Evolutionary conservation across 2,329 filamentous ascomycete species (phyloP).

Genomic region (Ramularia endophylla): DNA sequence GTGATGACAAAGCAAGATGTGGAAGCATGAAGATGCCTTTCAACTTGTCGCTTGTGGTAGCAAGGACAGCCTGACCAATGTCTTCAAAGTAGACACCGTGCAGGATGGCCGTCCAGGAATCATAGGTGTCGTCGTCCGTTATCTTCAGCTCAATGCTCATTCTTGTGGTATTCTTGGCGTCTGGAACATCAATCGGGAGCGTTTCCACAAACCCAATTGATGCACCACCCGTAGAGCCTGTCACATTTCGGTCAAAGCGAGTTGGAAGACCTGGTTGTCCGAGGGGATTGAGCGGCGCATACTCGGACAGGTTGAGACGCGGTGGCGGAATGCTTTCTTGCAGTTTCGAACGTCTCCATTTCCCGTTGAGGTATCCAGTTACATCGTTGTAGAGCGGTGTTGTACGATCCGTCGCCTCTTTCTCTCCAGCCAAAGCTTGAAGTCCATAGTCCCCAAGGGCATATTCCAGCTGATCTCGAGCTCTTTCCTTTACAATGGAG

Average conservation of each 20-base stretch:
- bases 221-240: conserved; percentile 63
- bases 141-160: conserved; percentile 65
- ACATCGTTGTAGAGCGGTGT: conserved; percentile 70
- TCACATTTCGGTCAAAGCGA: conserved; percentile 74
- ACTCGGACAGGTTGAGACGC: conserved; percentile 45
- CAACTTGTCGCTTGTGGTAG: conserved; percentile 87
- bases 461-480: conserved; percentile 49
- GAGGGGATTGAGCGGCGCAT: conserved; percentile 63
- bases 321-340: conserved; percentile 41
- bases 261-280: conserved; percentile 43
- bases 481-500: conserved; percentile 58
- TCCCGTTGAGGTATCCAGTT: conserved; percentile 69
- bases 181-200: conserved; percentile 27
- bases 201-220: conserved; percentile 53
- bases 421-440: conserved; percentile 30
- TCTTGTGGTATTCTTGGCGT: conserved; percentile 51
- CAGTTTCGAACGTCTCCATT: conserved; percentile 61
- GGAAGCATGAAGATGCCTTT: conserved; percentile 86
- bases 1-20: conserved; percentile 63
- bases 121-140: conserved; percentile 64
- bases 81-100: conserved; percentile 81
- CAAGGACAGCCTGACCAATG: conserved; percentile 73
- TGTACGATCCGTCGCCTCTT: conserved; percentile 31
- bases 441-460: conserved; percentile 33
- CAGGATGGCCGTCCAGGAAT: conserved; percentile 72